A percentile compares a stretch with the other conserved stretches of the same genome.
phyloP scores from a whole-genome alignment of 768 basidiomycete genomes.

The Rhizopogon vinicolor region DNA sequence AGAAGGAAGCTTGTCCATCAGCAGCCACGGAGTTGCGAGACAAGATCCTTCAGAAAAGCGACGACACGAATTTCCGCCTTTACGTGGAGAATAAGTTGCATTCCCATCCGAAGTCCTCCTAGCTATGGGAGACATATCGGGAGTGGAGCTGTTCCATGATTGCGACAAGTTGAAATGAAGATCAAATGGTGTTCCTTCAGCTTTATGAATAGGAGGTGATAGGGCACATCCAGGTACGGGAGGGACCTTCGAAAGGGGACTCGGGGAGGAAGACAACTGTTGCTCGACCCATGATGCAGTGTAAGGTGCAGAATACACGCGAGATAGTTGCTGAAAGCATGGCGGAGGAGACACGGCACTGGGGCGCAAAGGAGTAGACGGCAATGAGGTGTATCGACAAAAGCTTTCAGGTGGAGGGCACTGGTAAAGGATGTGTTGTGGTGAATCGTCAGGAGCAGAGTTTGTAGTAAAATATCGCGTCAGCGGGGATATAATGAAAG shows the following conservation, averaged over 20 bases:
- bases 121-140: constrained; percentile 19
- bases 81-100: neutral
- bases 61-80: neutral
- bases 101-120: constrained; percentile 5
- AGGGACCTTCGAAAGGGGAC: constrained; percentile 18
- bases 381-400: neutral
- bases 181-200: constrained; percentile 23
- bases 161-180: constrained; percentile 21
- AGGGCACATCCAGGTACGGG: constrained; percentile 17
- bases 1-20: constrained; percentile 24
- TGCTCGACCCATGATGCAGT: constrained; percentile 2
- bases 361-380: constrained; percentile 10
- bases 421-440: neutral
- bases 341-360: neutral
- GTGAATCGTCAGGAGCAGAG: neutral
- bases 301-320: neutral
- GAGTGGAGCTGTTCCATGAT: constrained; percentile 12
- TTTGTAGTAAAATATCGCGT: neutral
- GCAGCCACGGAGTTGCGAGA: constrained; percentile 13
- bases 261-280: constrained; percentile 21
- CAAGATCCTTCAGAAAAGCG: constrained; percentile 7
- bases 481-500: neutral
- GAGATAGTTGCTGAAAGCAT: neutral
- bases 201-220: constrained; percentile 23
- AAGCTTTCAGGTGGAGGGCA: neutral